A percentile compares a stretch with the other conserved stretches of the same genome.
Evolutionary conservation across 2,329 filamentous ascomycete genomes (phyloP).

Genomic region (Alternaria rosae): DNA sequence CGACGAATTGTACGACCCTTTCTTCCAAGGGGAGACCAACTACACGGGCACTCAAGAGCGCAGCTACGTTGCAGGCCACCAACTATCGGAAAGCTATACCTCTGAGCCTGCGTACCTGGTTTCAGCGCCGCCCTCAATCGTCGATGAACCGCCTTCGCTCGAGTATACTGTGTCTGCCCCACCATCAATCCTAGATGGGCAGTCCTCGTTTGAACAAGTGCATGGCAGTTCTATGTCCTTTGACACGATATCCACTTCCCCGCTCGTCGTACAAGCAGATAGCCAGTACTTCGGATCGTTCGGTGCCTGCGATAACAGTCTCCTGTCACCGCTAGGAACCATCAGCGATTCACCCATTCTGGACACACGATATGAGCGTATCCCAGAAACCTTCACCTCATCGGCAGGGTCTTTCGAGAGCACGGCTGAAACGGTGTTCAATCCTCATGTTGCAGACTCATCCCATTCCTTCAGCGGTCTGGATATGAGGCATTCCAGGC

Average conservation of each 20-base stretch:
- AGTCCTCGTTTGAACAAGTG: constrained; percentile 32
- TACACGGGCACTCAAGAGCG: constrained; percentile 16
- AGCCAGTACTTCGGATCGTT: constrained; percentile 31
- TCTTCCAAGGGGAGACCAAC: constrained; percentile 33
- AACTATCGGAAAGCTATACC: constrained; percentile 29
- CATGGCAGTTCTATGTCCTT: constrained; percentile 37
- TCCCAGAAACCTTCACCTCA: constrained; percentile 26
- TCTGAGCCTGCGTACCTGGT: constrained; percentile 31
- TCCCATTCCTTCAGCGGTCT: constrained; percentile 38
- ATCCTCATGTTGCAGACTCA: constrained; percentile 39
- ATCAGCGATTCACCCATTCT: constrained; percentile 31
- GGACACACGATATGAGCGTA: constrained; percentile 33
- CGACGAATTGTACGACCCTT: constrained; percentile 37
- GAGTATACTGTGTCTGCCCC: constrained; percentile 40
- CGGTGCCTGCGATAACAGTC: constrained; percentile 29
- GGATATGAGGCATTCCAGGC: constrained; percentile 41
- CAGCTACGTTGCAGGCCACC: constrained; percentile 21
- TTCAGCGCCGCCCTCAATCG: constrained; percentile 36
- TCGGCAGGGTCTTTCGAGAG: constrained; percentile 29
- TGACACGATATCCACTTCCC: constrained; percentile 38
- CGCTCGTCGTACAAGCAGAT: constrained; percentile 27
- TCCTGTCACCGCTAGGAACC: constrained; percentile 23
- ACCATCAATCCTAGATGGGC: constrained; percentile 36
- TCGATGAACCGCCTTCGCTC: constrained; percentile 34
- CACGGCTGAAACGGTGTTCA: constrained; percentile 34